Base-by-base conservation (phyloP, 2,329 filamentous ascomycete genomes). In the Paracorniculantispora psalliotae region DNA sequence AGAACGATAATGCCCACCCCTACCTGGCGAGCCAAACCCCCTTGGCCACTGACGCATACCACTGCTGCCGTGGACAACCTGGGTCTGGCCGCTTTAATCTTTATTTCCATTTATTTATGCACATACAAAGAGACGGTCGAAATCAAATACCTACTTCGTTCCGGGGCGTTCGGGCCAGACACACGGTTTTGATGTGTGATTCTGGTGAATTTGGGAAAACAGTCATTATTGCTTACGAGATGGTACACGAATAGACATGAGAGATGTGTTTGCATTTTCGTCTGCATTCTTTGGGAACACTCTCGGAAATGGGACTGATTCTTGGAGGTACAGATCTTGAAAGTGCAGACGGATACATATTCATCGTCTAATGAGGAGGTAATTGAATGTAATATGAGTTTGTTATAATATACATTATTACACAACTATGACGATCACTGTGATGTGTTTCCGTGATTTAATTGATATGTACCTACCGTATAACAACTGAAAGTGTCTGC, bases 81-180 rank as follows among this genome's bases (percentile, higher is more conserved):
- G 43, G 39, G n/a, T 26, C 23, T 33, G 37, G 25, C 23, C 21
- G 35, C 35, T 44, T 58, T 52, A 44, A 41, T 51, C 21, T 51
- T 58, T n/a, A 43, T 7, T 58, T 58, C 55, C n/a, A 50, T 58
- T 46, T 52, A 46, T 51, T 51, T 8, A 51, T 58, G 56, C 56
- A 58, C 39, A 58, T 58, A 58, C 39, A 26, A 43, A 52, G 37
- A 58, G 47, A 46, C 48, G 47, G 33, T 58, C 47, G 48, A 46
- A n/a, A 15, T 58, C 12, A 51, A 52, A 58, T 58, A 58, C 39
- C 56, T 51, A 46, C 56, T 58, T 58, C 28, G 19, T 52, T 52
- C 17, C 30, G 48, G 56, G 56, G 56, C 47, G 56, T 57, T 57
- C n/a, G 46, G 44, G 41, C 54, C 54, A 49, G 54, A 21, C 46